Evolutionary conservation across 768 basidiomycete genomes (phyloP).

Genomic region (Pilatotrama ljubarskyi): DNA sequence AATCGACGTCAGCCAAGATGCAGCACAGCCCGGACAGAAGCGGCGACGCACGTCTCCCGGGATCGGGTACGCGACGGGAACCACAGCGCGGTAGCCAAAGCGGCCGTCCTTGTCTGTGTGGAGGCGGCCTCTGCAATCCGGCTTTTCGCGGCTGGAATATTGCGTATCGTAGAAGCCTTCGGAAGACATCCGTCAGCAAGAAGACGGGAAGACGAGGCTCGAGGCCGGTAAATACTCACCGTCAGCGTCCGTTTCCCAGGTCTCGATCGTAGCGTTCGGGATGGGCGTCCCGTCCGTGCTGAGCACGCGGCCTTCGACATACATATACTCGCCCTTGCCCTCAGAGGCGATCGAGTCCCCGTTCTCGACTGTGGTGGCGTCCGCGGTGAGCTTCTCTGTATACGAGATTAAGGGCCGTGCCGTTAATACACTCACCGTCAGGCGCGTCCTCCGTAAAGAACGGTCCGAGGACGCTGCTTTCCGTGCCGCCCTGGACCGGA

Average conservation of each 20-base stretch:
- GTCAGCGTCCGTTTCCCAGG: constrained; percentile 77
- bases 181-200: constrained; percentile 15
- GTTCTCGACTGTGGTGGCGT: constrained; percentile 47
- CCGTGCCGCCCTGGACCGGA: constrained; percentile 60
- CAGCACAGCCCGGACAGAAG: neutral
- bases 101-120: constrained; percentile 58
- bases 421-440: constrained; percentile 49
- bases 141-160: constrained; percentile 53
- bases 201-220: neutral
- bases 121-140: constrained; percentile 76
- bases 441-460: constrained; percentile 80
- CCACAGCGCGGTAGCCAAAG: constrained; percentile 71
- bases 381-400: constrained; percentile 2
- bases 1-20: constrained; percentile 12
- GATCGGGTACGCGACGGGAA: constrained; percentile 72
- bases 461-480: constrained; percentile 78
- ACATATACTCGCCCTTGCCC: constrained; percentile 85
- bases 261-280: constrained; percentile 66
- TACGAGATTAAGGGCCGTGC: constrained; percentile 2
- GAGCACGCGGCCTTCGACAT: constrained; percentile 69
- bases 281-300: constrained; percentile 64
- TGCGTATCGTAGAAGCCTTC: constrained; percentile 45
- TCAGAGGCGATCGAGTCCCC: constrained; percentile 85
- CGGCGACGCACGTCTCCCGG: constrained; percentile 56
- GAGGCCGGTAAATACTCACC: constrained; percentile 39